Evolutionary conservation across 371 early-diverging fungal species (phyloP).

Genomic region (Chytridium lagenaria): DNA sequence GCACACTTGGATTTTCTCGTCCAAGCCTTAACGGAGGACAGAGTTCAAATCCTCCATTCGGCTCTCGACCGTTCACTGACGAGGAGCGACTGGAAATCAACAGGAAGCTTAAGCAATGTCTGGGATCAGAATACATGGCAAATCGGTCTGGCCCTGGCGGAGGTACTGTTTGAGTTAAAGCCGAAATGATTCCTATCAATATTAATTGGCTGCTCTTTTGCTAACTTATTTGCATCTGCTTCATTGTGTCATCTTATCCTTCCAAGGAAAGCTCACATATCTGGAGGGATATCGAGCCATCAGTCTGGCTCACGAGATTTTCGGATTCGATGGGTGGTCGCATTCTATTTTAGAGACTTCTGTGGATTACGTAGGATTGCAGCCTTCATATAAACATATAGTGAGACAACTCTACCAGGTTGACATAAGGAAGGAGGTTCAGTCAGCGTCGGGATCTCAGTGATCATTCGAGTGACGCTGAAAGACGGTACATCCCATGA

Average conservation of each 20-base stretch:
- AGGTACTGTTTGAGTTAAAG: too few species aligned
- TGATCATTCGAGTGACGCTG: slow-evolving; percentile 85
- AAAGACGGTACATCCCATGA: slow-evolving; percentile 95
- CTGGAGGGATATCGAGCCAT: slow-evolving; percentile 93
- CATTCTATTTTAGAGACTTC: slow-evolving; percentile 74
- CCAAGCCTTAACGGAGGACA: too few species aligned
- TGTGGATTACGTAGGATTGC: slow-evolving; percentile 85
- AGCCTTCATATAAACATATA: too few species aligned
- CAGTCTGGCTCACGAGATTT: slow-evolving; percentile 93
- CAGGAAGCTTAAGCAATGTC: slow-evolving; percentile 31
- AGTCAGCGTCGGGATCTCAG: slow-evolving; percentile 80
- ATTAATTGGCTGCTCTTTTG: too few species aligned
- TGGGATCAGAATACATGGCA: slow-evolving; percentile 13
- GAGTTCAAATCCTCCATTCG: too few species aligned
- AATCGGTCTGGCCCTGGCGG: slow-evolving; percentile 18
- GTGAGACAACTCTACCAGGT: too few species aligned
- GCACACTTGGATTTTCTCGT: too few species aligned
- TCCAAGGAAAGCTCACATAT: slow-evolving; percentile 74
- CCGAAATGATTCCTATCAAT: too few species aligned
- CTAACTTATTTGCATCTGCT: background rate
- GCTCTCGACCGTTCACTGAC: slow-evolving; percentile 12
- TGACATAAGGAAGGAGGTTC: slow-evolving; percentile 40
- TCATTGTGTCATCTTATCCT: background rate
- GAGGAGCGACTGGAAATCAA: slow-evolving; percentile 38
- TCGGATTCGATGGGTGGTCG: slow-evolving; percentile 99